Evolutionary conservation across 2,329 filamentous ascomycete genomes (phyloP).

Genomic region (Aspergillus proliferans): DNA sequence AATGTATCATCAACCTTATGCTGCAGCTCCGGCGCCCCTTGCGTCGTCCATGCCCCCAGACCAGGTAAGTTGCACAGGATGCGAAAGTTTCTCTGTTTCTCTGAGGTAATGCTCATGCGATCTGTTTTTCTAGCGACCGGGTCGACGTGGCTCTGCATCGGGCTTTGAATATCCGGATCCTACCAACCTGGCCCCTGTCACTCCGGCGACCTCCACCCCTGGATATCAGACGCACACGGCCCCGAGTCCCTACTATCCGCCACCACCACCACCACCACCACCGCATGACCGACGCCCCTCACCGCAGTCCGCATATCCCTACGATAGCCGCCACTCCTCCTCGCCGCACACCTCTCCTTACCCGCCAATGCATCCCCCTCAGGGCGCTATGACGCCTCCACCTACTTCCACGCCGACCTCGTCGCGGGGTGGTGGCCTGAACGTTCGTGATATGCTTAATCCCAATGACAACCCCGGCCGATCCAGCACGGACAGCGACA

Average conservation of each 20-base stretch:
- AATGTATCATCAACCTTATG: constrained; percentile 36
- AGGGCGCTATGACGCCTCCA: constrained; percentile 21
- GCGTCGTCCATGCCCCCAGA: constrained; percentile 36
- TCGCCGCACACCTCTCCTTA: constrained; percentile 40
- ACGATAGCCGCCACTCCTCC: constrained; percentile 36
- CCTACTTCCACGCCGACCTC: constrained; percentile 29
- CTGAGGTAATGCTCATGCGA: background rate
- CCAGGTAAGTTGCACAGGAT: constrained; percentile 36
- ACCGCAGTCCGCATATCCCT: constrained; percentile 39
- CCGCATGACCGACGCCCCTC: constrained; percentile 38
- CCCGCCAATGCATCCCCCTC: constrained; percentile 29
- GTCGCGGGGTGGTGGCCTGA: constrained; percentile 35
- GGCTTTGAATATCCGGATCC: constrained; percentile 44
- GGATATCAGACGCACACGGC: constrained; percentile 37
- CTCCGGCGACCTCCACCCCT: constrained; percentile 37
- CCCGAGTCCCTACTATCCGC: constrained; percentile 34
- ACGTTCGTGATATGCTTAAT: constrained; percentile 45
- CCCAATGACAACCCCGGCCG: constrained; percentile 36
- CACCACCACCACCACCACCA: constrained; percentile 16
- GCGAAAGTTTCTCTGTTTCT: background rate
- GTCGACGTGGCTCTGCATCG: constrained; percentile 39
- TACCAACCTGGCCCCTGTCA: constrained; percentile 42
- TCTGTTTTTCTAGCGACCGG: constrained; percentile 25
- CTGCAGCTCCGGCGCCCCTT: constrained; percentile 29
- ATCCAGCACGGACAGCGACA: constrained; percentile 44